These are phyloP conservation scores for Colletotrichum spinosum DNA, from an alignment of 2,329 filamentous ascomycete species.

Conservation along the genomic window DNA sequence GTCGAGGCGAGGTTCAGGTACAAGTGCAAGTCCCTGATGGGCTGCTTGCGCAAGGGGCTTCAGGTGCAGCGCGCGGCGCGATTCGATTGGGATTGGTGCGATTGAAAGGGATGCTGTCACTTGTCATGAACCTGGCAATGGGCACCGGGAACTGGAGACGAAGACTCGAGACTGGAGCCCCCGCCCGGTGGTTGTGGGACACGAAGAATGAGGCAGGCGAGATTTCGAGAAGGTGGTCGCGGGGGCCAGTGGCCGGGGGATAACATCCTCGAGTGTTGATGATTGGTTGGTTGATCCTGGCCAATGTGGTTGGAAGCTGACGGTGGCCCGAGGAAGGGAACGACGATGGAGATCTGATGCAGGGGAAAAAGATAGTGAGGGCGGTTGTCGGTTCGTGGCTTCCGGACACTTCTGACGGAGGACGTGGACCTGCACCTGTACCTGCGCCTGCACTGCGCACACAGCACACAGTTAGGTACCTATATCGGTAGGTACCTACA, in stretches of 20 bases:
- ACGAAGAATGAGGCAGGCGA: slow-evolving; percentile 10
- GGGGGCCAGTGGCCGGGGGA: slow-evolving; percentile 10
- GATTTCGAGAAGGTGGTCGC: slow-evolving; percentile 29
- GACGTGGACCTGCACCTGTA: too few relatives aligned
- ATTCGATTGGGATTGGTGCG: slow-evolving; percentile 3
- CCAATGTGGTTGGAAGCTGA: slow-evolving; percentile 21
- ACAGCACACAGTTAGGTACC: too few relatives aligned
- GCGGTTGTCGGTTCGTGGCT: slow-evolving; percentile 28
- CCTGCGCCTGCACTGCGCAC: too few relatives aligned
- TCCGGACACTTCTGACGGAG: slow-evolving; percentile 6
- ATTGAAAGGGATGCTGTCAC: slow-evolving; percentile 31
- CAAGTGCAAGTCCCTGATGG: not conserved
- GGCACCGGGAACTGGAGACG: slow-evolving; percentile 14
- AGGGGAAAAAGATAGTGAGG: slow-evolving; percentile 12
- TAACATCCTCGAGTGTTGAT: too few relatives aligned
- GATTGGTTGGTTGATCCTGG: too few relatives aligned
- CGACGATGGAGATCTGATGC: slow-evolving; percentile 31
- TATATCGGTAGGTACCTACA: too few relatives aligned
- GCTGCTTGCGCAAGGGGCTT: not conserved
- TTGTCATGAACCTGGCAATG: slow-evolving; percentile 36
- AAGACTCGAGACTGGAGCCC: too few relatives aligned
- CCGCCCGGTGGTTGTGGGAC: slow-evolving; percentile 13
- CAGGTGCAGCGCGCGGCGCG: not conserved
- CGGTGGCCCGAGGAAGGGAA: slow-evolving; percentile 30
- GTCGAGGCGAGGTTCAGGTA: slow-evolving; percentile 6